phyloP scores from a whole-genome alignment of 108 stramenopile species.

The Parmales sp. region DNA sequence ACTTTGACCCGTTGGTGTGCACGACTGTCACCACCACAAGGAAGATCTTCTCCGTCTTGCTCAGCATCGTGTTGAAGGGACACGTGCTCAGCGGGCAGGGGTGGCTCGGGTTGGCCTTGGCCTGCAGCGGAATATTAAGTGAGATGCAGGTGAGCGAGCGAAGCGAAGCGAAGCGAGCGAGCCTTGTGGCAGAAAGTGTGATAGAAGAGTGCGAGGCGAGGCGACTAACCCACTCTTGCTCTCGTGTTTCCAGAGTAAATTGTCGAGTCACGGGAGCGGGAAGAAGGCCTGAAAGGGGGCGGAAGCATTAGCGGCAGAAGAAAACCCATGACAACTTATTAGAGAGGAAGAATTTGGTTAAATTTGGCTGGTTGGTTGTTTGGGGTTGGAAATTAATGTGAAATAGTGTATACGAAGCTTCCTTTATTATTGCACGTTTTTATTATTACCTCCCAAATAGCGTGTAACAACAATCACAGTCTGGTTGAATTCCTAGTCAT shows the following conservation, averaged over 20 bases:
- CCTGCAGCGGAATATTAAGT: slow-evolving; percentile 23
- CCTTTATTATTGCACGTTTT: background rate
- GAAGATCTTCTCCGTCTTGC: slow-evolving; percentile 55
- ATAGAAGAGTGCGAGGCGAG: background rate
- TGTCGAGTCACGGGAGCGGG: too few species aligned
- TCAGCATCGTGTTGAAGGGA: slow-evolving; percentile 26
- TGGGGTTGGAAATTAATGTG: background rate
- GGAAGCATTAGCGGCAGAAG: too few species aligned
- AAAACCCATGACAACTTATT: too few species aligned
- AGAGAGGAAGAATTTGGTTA: too few species aligned
- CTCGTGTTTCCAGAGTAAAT: too few species aligned
- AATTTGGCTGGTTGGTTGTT: too few species aligned
- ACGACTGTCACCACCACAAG: slow-evolving; percentile 63
- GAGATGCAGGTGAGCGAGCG: slow-evolving; percentile 22
- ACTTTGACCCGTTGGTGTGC: slow-evolving; percentile 46
- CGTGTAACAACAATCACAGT: background rate
- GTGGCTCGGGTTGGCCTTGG: slow-evolving; percentile 30
- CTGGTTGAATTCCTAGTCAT: background rate
- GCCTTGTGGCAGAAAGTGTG: background rate
- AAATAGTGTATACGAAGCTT: background rate
- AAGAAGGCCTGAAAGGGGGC: too few species aligned
- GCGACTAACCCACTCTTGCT: too few species aligned
- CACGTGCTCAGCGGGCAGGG: slow-evolving; percentile 19
- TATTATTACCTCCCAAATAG: background rate
- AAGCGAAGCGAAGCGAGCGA: background rate